Conservation (phyloP, 306 rosid genomes). For the Quercus cerris region DNA sequence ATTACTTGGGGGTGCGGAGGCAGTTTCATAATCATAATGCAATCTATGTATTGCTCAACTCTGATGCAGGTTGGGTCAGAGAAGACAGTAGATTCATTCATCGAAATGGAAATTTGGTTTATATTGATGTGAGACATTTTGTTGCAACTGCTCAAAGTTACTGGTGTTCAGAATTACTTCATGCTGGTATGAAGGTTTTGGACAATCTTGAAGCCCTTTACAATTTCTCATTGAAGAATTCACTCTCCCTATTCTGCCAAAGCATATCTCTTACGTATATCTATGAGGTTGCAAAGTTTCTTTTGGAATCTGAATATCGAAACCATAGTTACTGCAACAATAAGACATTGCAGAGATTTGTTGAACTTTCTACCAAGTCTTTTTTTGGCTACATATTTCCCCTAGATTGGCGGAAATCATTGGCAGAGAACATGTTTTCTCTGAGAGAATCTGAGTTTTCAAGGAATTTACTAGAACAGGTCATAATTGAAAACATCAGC, state of each 20-base stretch:
- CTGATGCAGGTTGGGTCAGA: conserved; percentile 60
- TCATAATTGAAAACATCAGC: conserved; percentile 24
- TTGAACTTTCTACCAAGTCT: conserved; percentile 16
- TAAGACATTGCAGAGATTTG: conserved; percentile 13
- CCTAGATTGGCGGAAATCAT: conserved; percentile 38
- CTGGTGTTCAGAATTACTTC: conserved; percentile 54
- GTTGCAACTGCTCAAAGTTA: conserved; percentile 37
- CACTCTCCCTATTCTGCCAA: conserved; percentile 14
- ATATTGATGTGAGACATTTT: conserved; percentile 31
- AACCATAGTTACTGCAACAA: neutral
- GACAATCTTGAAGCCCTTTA: conserved; percentile 37
- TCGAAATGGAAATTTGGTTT: conserved; percentile 39
- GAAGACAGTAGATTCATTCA: conserved; percentile 23
- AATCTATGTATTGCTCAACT: conserved; percentile 39
- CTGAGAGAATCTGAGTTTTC: conserved; percentile 36
- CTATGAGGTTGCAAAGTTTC: conserved; percentile 45
- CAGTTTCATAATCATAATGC: conserved; percentile 11
- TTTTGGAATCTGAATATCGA: conserved; percentile 32
- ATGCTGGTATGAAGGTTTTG: conserved; percentile 50
- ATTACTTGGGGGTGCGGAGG: conserved; percentile 54
- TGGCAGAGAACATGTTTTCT: conserved; percentile 33
- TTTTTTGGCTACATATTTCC: conserved; percentile 29
- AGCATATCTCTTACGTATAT: conserved; percentile 37
- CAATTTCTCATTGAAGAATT: conserved; percentile 14
- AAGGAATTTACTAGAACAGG: conserved; percentile 20